Evolutionary conservation across 345 rosid species (phyloP).

Genomic region (Boechera retrofracta): DNA sequence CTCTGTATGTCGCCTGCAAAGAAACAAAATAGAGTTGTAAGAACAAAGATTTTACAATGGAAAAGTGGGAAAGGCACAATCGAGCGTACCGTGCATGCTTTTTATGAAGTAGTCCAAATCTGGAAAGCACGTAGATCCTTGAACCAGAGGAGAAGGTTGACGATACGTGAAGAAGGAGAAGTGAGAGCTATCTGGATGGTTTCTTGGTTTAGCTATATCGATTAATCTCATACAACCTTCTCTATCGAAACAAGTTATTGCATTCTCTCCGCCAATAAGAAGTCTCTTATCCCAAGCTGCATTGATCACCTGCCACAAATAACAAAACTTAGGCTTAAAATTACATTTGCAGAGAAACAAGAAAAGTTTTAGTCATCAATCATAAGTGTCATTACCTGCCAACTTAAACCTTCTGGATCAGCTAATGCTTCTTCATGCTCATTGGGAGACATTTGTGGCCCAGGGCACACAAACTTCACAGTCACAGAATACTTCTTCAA

Average conservation of each 20-base stretch:
- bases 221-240: conserved; percentile 76
- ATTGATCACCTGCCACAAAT: conserved; percentile 64
- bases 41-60: neutral
- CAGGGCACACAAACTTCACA: conserved; percentile 73
- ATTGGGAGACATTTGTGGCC: conserved; percentile 56
- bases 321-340: conserved; percentile 26
- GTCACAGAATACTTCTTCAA: conserved; percentile 74
- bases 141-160: conserved; percentile 75
- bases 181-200: conserved; percentile 75
- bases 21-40: neutral
- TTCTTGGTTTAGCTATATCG: conserved; percentile 85
- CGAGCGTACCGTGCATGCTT: conserved; percentile 78
- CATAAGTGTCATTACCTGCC: conserved; percentile 72
- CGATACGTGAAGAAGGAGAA: conserved; percentile 80
- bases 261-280: conserved; percentile 71
- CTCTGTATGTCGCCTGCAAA: conserved; percentile 35
- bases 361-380: neutral
- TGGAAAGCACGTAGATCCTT: conserved; percentile 76
- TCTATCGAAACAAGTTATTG: conserved; percentile 69
- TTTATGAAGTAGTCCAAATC: conserved; percentile 76
- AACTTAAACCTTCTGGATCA: conserved; percentile 87
- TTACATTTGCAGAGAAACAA: conserved; percentile 3
- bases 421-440: conserved; percentile 66
- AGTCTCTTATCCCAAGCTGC: conserved; percentile 89
- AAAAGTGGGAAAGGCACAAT: neutral